phyloP scores from a whole-genome alignment of 1,284 basidiomycete genomes.

The Volvariella volvacea region DNA sequence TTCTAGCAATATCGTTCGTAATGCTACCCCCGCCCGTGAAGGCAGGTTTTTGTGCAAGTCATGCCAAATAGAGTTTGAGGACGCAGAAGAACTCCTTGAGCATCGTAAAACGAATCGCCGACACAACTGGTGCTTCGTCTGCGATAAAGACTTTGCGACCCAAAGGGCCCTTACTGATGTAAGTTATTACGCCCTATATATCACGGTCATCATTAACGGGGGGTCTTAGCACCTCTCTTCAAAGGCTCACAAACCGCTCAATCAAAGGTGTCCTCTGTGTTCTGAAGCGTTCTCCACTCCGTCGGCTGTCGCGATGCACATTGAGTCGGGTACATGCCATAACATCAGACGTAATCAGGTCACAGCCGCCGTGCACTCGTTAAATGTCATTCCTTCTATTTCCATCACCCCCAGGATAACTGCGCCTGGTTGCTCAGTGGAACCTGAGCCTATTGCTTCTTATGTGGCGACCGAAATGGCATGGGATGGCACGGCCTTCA shows the following conservation, averaged over 20 bases:
- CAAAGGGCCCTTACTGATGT: neutral
- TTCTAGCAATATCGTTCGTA: too few relatives aligned
- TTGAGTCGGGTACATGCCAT: conserved; percentile 18
- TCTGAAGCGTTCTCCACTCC: neutral
- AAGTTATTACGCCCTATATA: neutral
- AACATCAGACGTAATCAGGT: conserved; percentile 4
- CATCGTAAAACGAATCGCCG: neutral
- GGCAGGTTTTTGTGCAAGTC: neutral
- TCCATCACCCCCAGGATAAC: conserved; percentile 14
- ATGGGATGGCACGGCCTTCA: conserved; percentile 32
- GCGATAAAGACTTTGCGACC: neutral
- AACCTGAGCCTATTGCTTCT: conserved; percentile 9
- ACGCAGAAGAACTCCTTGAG: neutral
- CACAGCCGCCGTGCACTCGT: conserved; percentile 17
- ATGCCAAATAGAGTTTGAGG: neutral
- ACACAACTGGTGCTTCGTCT: neutral
- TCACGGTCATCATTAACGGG: too few relatives aligned
- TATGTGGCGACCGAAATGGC: conserved; percentile 26
- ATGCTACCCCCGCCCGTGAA: too few relatives aligned
- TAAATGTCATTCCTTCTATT: conserved; percentile 26
- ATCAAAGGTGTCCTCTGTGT: neutral
- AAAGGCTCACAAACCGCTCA: neutral
- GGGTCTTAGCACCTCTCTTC: neutral
- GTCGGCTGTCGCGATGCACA: conserved; percentile 3
- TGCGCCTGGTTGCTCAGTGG: neutral